Evolutionary conservation across 2,329 filamentous ascomycete species (phyloP).

Genomic region (Cyphellophora attinorum): DNA sequence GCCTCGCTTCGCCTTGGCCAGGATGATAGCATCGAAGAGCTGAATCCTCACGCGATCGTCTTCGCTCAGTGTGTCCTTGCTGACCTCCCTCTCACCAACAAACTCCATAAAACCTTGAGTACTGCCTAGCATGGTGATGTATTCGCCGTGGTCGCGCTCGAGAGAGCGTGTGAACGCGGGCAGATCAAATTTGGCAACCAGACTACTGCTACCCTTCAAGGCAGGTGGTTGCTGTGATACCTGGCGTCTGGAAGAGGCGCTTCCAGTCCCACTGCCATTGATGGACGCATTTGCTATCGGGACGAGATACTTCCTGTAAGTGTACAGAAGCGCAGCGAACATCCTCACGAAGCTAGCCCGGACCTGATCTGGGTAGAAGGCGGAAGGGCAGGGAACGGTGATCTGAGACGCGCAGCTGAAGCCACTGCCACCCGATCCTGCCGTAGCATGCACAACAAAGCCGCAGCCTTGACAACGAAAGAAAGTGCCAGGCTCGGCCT

Average conservation of each 20-base stretch:
- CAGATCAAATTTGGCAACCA: slow-evolving; percentile 59
- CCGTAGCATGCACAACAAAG: slow-evolving; percentile 42
- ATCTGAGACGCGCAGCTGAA: slow-evolving; percentile 52
- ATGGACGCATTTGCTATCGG: slow-evolving; percentile 54
- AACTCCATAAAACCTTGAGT: slow-evolving; percentile 59
- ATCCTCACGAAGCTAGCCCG: slow-evolving; percentile 60
- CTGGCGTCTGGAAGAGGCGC: slow-evolving; percentile 25
- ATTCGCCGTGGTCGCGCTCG: slow-evolving; percentile 54
- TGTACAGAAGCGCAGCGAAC: slow-evolving; percentile 60
- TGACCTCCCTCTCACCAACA: slow-evolving; percentile 52
- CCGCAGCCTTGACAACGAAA: slow-evolving; percentile 40
- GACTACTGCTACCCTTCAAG: too few relatives aligned
- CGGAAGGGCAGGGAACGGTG: slow-evolving; percentile 55
- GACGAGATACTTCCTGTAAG: slow-evolving; percentile 54
- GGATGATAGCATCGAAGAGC: slow-evolving; percentile 56
- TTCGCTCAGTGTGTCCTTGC: slow-evolving; percentile 27
- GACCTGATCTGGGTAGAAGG: slow-evolving; percentile 57
- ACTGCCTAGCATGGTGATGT: slow-evolving; percentile 53
- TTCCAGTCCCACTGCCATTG: slow-evolving; percentile 23
- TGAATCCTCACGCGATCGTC: slow-evolving; percentile 29
- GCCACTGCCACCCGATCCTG: too few relatives aligned
- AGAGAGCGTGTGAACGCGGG: slow-evolving; percentile 56
- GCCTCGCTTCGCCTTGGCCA: slow-evolving; percentile 55
- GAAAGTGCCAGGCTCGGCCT: slow-evolving; percentile 51
- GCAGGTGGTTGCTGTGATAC: slow-evolving; percentile 36